Evolutionary conservation across 2,329 filamentous ascomycete species (phyloP).

Genomic region (Botryotinia globosa): DNA sequence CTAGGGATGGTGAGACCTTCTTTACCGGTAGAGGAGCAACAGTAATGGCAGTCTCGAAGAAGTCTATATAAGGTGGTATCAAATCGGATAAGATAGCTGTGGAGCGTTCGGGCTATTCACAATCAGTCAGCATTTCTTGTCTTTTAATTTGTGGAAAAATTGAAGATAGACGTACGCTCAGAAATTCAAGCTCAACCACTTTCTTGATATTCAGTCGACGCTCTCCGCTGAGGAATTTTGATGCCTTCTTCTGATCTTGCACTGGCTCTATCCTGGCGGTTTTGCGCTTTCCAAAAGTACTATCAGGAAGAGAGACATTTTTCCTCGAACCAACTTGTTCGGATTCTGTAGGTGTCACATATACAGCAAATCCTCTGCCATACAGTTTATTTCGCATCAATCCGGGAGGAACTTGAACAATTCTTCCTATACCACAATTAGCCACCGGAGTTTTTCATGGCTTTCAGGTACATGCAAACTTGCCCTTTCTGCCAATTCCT

Average conservation of each 20-base stretch:
- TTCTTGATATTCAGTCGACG: conserved; percentile 8
- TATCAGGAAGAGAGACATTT: conserved; percentile 39
- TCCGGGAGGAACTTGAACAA: conserved; percentile 50
- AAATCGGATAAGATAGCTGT: conserved; percentile 29
- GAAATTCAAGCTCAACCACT: conserved; percentile 27
- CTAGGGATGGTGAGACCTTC: conserved; percentile 34
- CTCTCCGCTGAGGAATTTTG: neutral
- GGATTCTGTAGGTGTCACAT: conserved; percentile 47
- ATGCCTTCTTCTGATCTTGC: conserved; percentile 8
- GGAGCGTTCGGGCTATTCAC: conserved; percentile 31
- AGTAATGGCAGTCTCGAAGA: conserved; percentile 33
- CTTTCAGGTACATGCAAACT: conserved; percentile 26
- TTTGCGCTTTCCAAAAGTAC: conserved; percentile 37
- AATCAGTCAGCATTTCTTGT: conserved; percentile 22
- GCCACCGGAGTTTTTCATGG: neutral
- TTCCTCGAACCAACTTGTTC: conserved; percentile 42
- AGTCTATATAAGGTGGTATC: conserved; percentile 34
- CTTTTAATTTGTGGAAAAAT: conserved; percentile 10
- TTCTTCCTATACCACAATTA: conserved; percentile 43
- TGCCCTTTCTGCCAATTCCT: conserved; percentile 48
- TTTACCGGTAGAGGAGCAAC: conserved; percentile 42
- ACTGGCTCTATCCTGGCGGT: conserved; percentile 41
- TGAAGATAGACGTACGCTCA: conserved; percentile 30
- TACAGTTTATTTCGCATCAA: conserved; percentile 56
- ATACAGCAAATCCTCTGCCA: conserved; percentile 50